A percentile compares a stretch with the other conserved stretches of the same genome.
phyloP scores from a whole-genome alignment of 73 alveolate genomes.

The Paraurostyla sp. region DNA sequence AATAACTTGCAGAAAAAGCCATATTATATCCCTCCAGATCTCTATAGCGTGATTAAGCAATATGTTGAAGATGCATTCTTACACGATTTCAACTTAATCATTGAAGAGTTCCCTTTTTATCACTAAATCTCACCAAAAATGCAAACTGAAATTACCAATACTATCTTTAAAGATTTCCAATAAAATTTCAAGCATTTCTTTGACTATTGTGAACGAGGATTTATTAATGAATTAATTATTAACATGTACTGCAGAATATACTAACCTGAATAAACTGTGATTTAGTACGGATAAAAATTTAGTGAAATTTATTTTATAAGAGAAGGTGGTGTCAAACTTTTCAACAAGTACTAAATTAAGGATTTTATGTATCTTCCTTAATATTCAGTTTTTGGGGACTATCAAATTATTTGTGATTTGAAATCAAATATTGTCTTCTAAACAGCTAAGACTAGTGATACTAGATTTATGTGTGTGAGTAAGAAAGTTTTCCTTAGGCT shows the following conservation, averaged over 20 bases:
- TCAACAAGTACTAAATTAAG: neutral
- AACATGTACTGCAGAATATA: slow-evolving; percentile 59
- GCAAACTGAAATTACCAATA: slow-evolving; percentile 53
- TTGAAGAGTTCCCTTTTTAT: slow-evolving; percentile 65
- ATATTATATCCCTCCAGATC: slow-evolving; percentile 38
- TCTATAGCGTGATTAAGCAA: slow-evolving; percentile 36
- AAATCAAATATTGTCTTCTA: slow-evolving; percentile 59
- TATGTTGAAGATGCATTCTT: slow-evolving; percentile 33
- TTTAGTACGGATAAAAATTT: slow-evolving; percentile 6
- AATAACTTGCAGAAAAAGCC: too few species aligned
- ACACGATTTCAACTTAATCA: slow-evolving; percentile 33
- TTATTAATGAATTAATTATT: slow-evolving; percentile 50
- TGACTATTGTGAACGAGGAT: slow-evolving; percentile 64
- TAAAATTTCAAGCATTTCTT: slow-evolving; percentile 52
- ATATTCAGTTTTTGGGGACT: slow-evolving; percentile 57
- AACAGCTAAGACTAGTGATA: slow-evolving; percentile 17
- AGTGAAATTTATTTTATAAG: slow-evolving; percentile 55
- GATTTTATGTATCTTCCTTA: slow-evolving; percentile 47
- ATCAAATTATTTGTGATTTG: slow-evolving; percentile 40
- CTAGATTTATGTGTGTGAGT: slow-evolving; percentile 50
- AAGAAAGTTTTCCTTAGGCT: slow-evolving; percentile 31
- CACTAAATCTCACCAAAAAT: slow-evolving; percentile 61
- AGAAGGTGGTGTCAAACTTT: slow-evolving; percentile 58
- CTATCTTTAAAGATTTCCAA: slow-evolving; percentile 36
- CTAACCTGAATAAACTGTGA: slow-evolving; percentile 17